Conservation (phyloP, 2,329 filamentous ascomycete species). For the Aspergillus aculeatus region DNA sequence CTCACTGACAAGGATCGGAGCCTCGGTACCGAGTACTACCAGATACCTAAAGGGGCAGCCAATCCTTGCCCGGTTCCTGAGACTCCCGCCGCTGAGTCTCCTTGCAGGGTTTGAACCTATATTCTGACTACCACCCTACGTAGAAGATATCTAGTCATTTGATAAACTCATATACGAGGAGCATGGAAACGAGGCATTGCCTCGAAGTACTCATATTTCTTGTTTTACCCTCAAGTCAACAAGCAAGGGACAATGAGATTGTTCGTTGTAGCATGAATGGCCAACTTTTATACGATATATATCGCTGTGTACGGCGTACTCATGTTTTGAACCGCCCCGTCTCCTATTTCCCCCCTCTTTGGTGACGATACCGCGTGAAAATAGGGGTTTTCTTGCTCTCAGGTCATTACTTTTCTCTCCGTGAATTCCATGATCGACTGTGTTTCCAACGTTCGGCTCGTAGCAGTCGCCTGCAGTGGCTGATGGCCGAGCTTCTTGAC, state of each 20-base stretch:
- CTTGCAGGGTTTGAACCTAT: slow-evolving; percentile 11
- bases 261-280: background rate
- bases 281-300: background rate
- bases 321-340: background rate
- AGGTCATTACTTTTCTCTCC: background rate
- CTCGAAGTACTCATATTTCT: background rate
- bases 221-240: background rate
- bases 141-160: background rate
- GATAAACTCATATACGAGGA: background rate
- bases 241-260: background rate
- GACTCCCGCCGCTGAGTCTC: slow-evolving; percentile 10
- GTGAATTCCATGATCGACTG: background rate
- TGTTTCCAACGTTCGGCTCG: background rate
- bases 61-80: background rate
- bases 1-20: background rate
- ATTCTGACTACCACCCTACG: background rate
- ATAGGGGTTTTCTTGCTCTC: background rate
- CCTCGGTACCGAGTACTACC: background rate
- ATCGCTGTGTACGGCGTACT: background rate
- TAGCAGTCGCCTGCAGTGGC: slow-evolving; percentile 1
- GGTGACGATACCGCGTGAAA: background rate
- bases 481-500: slow-evolving; percentile 3
- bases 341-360: background rate
- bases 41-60: background rate
- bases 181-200: background rate